Conservation (phyloP, 1,284 basidiomycete genomes). For the Ceratorhiza oryzae-sativae region DNA sequence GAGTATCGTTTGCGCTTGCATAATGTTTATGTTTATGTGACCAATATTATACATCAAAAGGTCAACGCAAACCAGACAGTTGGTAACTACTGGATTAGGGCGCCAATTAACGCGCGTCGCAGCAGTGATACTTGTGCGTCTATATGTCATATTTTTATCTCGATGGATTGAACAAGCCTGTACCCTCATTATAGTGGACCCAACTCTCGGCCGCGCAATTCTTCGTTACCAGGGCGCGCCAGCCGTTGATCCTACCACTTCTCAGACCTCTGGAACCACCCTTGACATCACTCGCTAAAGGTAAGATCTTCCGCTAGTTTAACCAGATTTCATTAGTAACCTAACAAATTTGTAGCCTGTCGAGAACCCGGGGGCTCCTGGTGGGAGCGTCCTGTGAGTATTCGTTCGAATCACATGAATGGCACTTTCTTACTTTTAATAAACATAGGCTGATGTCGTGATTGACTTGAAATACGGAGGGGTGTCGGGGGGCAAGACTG, state of each 20-base stretch:
- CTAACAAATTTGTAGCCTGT: background rate
- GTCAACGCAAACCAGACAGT: slow-evolving; percentile 37
- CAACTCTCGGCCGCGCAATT: slow-evolving; percentile 51
- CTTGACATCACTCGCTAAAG: slow-evolving; percentile 17
- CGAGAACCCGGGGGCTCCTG: slow-evolving; percentile 34
- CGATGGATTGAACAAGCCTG: too few relatives aligned
- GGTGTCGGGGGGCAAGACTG: slow-evolving; percentile 16
- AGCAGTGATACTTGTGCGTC: slow-evolving; percentile 16
- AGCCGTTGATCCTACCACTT: slow-evolving; percentile 49
- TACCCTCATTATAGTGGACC: slow-evolving; percentile 39
- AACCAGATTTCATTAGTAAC: background rate
- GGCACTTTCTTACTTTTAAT: background rate
- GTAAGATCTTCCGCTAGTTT: background rate
- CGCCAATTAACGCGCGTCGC: slow-evolving; percentile 43
- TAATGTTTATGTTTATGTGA: background rate
- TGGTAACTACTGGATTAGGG: slow-evolving; percentile 45
- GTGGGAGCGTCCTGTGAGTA: slow-evolving; percentile 24
- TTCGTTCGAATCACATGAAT: background rate
- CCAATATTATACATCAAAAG: background rate
- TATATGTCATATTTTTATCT: background rate
- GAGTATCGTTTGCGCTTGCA: background rate
- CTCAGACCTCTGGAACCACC: slow-evolving; percentile 45
- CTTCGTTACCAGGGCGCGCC: slow-evolving; percentile 54
- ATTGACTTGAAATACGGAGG: slow-evolving; percentile 24
- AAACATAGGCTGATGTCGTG: slow-evolving; percentile 7